Conservation (phyloP, 202 grass and related monocot species). For the Zizania palustris region DNA sequence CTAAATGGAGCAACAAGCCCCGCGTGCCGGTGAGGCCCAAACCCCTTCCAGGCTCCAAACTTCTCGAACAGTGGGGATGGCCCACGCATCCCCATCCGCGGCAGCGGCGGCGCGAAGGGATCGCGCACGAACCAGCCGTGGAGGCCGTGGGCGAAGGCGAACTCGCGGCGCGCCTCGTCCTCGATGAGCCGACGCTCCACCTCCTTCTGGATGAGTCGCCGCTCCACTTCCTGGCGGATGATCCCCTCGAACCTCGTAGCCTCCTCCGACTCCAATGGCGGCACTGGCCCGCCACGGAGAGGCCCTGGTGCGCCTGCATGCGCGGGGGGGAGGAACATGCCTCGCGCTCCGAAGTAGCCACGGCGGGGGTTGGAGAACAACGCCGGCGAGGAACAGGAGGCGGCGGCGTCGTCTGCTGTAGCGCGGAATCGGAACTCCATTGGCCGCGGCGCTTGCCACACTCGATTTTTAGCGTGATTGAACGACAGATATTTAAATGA, state of each 20-base stretch:
- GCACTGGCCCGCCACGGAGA: too few relatives aligned
- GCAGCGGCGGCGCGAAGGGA: conserved; percentile 7
- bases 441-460: too few relatives aligned
- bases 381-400: not conserved
- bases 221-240: conserved; percentile 48
- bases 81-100: not conserved
- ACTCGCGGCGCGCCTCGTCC: conserved; percentile 46
- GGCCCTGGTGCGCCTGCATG: conserved; percentile 13
- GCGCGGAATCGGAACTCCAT: too few relatives aligned
- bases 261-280: conserved; percentile 38
- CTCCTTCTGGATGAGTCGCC: conserved; percentile 39
- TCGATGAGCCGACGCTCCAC: conserved; percentile 42
- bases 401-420: too few relatives aligned
- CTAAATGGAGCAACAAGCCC: not conserved
- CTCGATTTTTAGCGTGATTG: too few relatives aligned
- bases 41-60: not conserved
- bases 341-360: conserved; percentile 2
- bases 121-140: not conserved
- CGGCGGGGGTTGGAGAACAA: not conserved
- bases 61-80: conserved; percentile 6
- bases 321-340: not conserved
- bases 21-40: not conserved
- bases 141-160: conserved; percentile 20
- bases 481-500: too few relatives aligned
- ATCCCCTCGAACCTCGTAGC: conserved; percentile 41